Evolutionary conservation across 441 rosid genomes (phyloP), one percentile per base, ranked within the genome.

Genomic region (Rhodomyrtus psidioides): DNA sequence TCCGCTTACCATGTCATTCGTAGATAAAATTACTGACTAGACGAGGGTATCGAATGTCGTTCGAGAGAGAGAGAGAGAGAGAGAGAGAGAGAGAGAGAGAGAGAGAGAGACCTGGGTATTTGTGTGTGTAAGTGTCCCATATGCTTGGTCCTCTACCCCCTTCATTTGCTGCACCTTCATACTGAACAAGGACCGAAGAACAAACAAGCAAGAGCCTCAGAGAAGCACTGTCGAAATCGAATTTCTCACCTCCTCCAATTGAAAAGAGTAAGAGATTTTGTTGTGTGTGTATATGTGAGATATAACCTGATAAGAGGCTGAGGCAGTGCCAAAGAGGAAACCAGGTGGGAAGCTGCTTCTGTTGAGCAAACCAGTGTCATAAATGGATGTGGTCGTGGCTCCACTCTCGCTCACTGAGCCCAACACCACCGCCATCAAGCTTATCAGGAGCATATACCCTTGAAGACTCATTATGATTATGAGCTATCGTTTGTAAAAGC

Each of bases 51-150:
- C 49, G 49, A 34, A 34, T 9, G 26, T 21, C 19, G 34, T 2
- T 34, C 34, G 46, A 60, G 39, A 49, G 84, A 56, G 54, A 39
- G n/a, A 83, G n/a, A n/a, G n/a, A n/a, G n/a, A n/a, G n/a, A n/a
- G n/a, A n/a, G 44, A 82, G 13, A 12, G 53, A 12, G 26, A 54
- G 83, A 82, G 83, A 53, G 28, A 60, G 27, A 27, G 65, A 53
- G 16, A 24, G n/a, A 56, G 70, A 56, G 54, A 39, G n/a, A 83
- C 84, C 84, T 8, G 84, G 84, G n/a, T 83, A 57, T 83, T 83
- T 56, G 74, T 83, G 84, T 42, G 84, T 83, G 54, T 30, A 83
- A 56, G 84, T 83, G 65, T 83, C 84, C 84, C 84, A 83, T 55
- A 83, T 30, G 56, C 84, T 83, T 83, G 70, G 84, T 13, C 84